Evolutionary conservation across 306 rosid genomes (phyloP), one percentile per base, ranked within the genome.

Genomic region (Macrotyloma uniflorum): DNA sequence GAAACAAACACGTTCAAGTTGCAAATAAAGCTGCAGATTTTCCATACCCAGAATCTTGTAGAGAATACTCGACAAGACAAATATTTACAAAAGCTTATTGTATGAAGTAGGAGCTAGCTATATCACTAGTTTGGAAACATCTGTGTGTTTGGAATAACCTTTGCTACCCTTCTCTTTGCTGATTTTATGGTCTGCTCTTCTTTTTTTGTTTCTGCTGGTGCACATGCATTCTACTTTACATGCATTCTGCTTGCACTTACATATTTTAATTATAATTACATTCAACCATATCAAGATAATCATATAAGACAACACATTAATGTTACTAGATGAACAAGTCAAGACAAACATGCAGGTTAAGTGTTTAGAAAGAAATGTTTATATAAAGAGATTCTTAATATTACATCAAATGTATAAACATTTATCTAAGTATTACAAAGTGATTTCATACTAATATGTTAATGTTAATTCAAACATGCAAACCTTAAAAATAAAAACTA

Each of bases 21-120:
- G 69, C 5, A 58, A 74, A 61, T 66, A 85, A 85, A 81, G 85
- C 83, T 84, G 87, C 83, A 77, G 38, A 67, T 32, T 77, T 77
- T 76, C 70, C 79, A 69, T 18, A 63, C 55, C 38, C 23, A 72
- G 85, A 80, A 71, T 58, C 58, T 77, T 66, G 80, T 66, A 73
- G 62, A 67, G 75, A 77, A 77, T 77, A 65, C 78, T 81, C 57
- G 63, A 68, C 51, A 68, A 81, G 49, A 70, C 75, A 81, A 77
- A 67, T 43, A 61, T 18, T 18, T 3, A 18, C 54, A 53, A 70
- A 71, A 68, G 23, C 5, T 6, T 55, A 14, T 24, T 72, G 22
- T 7, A 16, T 61, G 42, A 61, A 61, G 19, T 61, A 32, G 42
- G 43, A 30, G 13, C 43, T 32, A 15, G 43, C 43, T 61, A 30